Percentiles rank a stretch among this genome's conserved stretches.
phyloP scores from a whole-genome alignment of 306 rosid genomes.

The Begonia peltatifolia region DNA sequence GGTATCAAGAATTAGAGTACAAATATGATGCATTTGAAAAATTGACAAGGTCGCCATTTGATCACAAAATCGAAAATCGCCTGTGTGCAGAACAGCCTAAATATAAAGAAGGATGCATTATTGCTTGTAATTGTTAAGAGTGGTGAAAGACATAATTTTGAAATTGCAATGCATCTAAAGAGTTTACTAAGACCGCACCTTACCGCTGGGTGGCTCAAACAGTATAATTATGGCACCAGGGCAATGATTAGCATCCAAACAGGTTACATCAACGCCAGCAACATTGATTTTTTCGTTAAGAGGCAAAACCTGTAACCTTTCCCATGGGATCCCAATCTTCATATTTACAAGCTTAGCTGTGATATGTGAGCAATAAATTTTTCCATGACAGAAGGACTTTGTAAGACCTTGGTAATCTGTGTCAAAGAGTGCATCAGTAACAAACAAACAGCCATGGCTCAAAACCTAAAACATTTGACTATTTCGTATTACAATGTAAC shows the following conservation, averaged over 20 bases:
- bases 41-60: conserved; percentile 36
- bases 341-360: conserved; percentile 81
- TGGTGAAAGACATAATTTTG: conserved; percentile 2
- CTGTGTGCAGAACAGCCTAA: conserved; percentile 81
- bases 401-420: conserved; percentile 99
- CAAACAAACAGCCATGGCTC: conserved; percentile 12
- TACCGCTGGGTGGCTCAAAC: conserved; percentile 79
- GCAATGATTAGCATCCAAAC: conserved; percentile 95
- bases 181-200: conserved; percentile 52
- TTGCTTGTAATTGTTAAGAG: conserved; percentile 2
- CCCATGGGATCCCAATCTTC: conserved; percentile 85
- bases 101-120: conserved; percentile 6
- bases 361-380: conserved; percentile 70
- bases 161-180: conserved; percentile 5
- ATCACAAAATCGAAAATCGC: conserved; percentile 80
- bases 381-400: conserved; percentile 79
- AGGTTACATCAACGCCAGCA: conserved; percentile 66
- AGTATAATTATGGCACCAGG: conserved; percentile 82
- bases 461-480: conserved; percentile 8
- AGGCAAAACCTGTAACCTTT: conserved; percentile 61
- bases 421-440: conserved; percentile 5
- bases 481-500: background rate
- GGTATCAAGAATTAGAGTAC: conserved; percentile 78
- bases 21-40: conserved; percentile 33
- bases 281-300: conserved; percentile 54